A percentile compares a stretch with the other conserved stretches of the same genome.
Evolutionary conservation across 2,329 filamentous ascomycete genomes (phyloP).

Genomic region (Plenodomus biglobosus): DNA sequence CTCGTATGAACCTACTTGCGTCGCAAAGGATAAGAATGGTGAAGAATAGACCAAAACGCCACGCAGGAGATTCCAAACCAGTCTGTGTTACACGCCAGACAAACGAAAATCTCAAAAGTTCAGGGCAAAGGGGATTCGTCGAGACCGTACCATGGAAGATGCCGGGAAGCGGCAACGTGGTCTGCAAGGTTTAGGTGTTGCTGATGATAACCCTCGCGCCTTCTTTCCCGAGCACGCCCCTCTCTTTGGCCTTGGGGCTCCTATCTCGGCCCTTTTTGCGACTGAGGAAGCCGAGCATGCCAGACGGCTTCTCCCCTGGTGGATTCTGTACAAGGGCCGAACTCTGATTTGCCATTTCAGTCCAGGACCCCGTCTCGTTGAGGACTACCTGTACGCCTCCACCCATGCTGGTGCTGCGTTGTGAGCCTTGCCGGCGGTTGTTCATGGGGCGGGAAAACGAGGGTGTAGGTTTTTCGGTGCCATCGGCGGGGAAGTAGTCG

Average conservation of each 20-base stretch:
- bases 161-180: too few species aligned
- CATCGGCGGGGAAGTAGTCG: constrained; percentile 41
- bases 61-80: constrained; percentile 2
- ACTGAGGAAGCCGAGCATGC: constrained; percentile 87
- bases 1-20: not conserved
- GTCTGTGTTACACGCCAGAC: not conserved
- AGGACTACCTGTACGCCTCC: constrained; percentile 90
- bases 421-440: constrained; percentile 58
- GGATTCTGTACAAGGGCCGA: constrained; percentile 61
- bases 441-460: constrained; percentile 47
- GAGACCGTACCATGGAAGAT: not conserved
- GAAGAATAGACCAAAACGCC: constrained; percentile 7
- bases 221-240: constrained; percentile 91
- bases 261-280: constrained; percentile 87
- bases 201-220: constrained; percentile 68
- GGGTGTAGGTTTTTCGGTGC: constrained; percentile 28
- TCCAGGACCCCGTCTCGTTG: constrained; percentile 88
- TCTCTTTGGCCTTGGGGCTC: constrained; percentile 91
- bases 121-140: constrained; percentile 12
- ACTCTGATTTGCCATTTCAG: constrained; percentile 82
- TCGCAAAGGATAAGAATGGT: not conserved
- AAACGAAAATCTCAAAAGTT: not conserved
- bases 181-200: constrained; percentile 35
- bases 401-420: constrained; percentile 72
- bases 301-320: constrained; percentile 58